A percentile compares a stretch with the other conserved stretches of the same genome.
phyloP scores from a whole-genome alignment of 805 yeast genomes.

The Zygosaccharomyces bailii region DNA sequence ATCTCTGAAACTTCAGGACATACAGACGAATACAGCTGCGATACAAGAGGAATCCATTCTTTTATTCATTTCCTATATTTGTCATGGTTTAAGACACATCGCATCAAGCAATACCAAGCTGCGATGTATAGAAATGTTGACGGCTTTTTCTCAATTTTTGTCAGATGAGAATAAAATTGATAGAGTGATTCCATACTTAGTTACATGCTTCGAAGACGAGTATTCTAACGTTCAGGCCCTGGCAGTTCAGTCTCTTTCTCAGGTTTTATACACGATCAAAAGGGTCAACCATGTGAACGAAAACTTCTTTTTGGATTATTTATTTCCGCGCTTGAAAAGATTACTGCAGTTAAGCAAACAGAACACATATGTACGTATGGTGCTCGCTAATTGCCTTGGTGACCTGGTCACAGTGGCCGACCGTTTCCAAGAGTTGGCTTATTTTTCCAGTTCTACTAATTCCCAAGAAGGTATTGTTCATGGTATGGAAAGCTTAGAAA shows the following conservation, averaged over 20 bases:
- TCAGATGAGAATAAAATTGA: slow-evolving; percentile 84
- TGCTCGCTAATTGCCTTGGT: slow-evolving; percentile 73
- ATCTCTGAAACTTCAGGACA: slow-evolving; percentile 11
- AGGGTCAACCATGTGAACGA: slow-evolving; percentile 71
- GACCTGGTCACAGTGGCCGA: slow-evolving; percentile 62
- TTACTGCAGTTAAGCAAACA: slow-evolving; percentile 40
- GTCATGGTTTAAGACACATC: slow-evolving; percentile 27
- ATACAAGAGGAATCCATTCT: slow-evolving; percentile 30
- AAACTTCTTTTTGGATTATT: slow-evolving; percentile 74
- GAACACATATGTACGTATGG: slow-evolving; percentile 51
- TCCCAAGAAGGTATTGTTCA: slow-evolving; percentile 9
- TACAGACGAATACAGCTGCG: slow-evolving; percentile 6
- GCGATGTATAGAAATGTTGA: slow-evolving; percentile 70
- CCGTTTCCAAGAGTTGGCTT: slow-evolving; percentile 59
- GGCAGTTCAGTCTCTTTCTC: slow-evolving; percentile 64
- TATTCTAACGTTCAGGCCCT: slow-evolving; percentile 59
- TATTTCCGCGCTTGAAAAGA: slow-evolving; percentile 63
- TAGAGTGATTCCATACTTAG: slow-evolving; percentile 75
- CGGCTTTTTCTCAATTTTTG: slow-evolving; percentile 71
- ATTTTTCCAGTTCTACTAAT: slow-evolving; percentile 33
- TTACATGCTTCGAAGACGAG: slow-evolving; percentile 64
- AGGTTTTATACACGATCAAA: slow-evolving; percentile 60
- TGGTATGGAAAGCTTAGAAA: slow-evolving; percentile 23
- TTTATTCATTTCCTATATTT: slow-evolving; percentile 27
- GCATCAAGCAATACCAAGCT: slow-evolving; percentile 19